Evolutionary conservation across 805 yeast genomes (phyloP).

Genomic region (Saccharomycopsis sp.): DNA sequence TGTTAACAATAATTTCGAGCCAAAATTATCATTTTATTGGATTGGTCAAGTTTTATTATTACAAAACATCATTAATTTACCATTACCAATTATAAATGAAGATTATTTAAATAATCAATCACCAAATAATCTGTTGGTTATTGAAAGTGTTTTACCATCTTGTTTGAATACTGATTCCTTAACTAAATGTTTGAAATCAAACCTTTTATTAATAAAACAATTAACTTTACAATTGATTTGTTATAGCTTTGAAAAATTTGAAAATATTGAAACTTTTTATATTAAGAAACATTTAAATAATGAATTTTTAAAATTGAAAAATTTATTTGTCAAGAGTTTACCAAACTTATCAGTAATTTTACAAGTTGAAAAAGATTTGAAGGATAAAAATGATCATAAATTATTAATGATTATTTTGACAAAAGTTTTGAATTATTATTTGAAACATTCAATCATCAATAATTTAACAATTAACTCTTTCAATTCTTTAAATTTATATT

Average conservation of each 20-base stretch:
- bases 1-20: slow-evolving; percentile 61
- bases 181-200: slow-evolving; percentile 45
- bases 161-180: slow-evolving; percentile 50
- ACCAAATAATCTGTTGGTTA: slow-evolving; percentile 30
- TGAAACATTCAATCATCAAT: slow-evolving; percentile 1
- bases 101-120: slow-evolving; percentile 10
- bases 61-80: slow-evolving; percentile 46
- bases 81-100: slow-evolving; percentile 34
- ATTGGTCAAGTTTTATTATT: slow-evolving; percentile 59
- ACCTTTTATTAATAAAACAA: slow-evolving; percentile 45
- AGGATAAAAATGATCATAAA: slow-evolving; percentile 3
- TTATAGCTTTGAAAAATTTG: slow-evolving; percentile 44
- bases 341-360: slow-evolving; percentile 24
- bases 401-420: slow-evolving; percentile 8
- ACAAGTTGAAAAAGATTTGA: slow-evolving; percentile 5
- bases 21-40: slow-evolving; percentile 75
- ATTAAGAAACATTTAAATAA: slow-evolving; percentile 32
- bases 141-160: slow-evolving; percentile 55
- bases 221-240: slow-evolving; percentile 50
- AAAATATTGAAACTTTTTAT: slow-evolving; percentile 28
- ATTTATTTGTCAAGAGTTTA: slow-evolving; percentile 23
- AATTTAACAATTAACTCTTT: slow-evolving; percentile 4
- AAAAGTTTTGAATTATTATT: slow-evolving; percentile 9
- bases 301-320: slow-evolving; percentile 25
- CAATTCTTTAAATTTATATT: slow-evolving; percentile 8